A percentile compares a stretch with the other conserved stretches of the same genome.
Conservation (phyloP, 148 eudicot species). For the Spergularia bocconei region DNA sequence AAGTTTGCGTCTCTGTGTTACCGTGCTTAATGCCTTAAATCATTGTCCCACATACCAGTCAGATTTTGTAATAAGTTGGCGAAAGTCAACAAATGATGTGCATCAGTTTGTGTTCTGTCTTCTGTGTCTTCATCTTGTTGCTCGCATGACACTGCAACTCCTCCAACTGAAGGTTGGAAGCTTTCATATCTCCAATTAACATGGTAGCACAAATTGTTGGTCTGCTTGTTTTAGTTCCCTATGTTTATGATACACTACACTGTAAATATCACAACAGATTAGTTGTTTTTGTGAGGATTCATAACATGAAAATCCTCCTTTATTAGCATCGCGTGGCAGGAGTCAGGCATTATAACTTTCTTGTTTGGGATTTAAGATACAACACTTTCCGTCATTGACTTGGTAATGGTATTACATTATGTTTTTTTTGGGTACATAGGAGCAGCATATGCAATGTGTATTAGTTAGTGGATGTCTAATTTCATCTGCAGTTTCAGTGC, state of each 20-base stretch:
- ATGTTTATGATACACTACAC: background rate
- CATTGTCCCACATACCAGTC: background rate
- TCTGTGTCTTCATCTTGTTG: background rate
- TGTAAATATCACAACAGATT: no score
- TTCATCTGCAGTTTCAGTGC: no score
- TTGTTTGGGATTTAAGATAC: no score
- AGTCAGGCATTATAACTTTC: no score
- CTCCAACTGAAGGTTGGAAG: background rate
- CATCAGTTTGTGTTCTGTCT: background rate
- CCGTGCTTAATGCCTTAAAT: background rate
- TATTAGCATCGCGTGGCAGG: no score
- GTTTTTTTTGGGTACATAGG: no score
- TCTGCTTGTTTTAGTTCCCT: background rate
- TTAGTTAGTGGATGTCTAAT: no score
- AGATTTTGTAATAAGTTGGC: background rate
- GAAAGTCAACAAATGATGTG: background rate
- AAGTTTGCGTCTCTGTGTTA: background rate
- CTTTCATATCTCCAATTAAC: background rate
- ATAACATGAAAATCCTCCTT: no score
- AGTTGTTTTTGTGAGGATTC: no score
- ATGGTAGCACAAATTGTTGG: background rate
- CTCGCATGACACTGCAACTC: background rate
- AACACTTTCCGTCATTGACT: no score
- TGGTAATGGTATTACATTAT: no score
- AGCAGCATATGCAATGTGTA: no score